Evolutionary conservation across 2,329 filamentous ascomycete genomes (phyloP).

Genomic region (Thelonectria discophora): DNA sequence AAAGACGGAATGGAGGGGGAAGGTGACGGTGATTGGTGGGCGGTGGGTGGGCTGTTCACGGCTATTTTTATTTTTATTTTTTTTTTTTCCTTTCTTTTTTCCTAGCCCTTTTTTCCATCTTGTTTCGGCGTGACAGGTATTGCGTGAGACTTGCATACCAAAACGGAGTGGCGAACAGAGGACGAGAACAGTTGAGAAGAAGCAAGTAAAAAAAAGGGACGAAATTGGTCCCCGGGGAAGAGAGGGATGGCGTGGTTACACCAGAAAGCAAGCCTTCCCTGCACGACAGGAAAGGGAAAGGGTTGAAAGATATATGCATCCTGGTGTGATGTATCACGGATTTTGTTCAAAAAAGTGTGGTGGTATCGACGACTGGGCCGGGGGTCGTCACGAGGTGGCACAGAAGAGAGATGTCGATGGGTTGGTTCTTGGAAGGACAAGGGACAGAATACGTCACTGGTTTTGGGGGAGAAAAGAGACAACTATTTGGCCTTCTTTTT

Average conservation of each 20-base stretch:
- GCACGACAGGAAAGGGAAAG: too few relatives aligned
- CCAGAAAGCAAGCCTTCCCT: too few relatives aligned
- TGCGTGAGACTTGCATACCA: too few relatives aligned
- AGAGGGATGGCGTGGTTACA: conserved; percentile 13
- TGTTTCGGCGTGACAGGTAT: too few relatives aligned
- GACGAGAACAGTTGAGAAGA: neutral
- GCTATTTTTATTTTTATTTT: neutral
- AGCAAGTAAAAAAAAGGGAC: neutral
- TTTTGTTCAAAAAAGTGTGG: neutral
- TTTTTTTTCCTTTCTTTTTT: neutral
- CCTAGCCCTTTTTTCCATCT: neutral
- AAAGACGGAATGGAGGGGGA: too few relatives aligned
- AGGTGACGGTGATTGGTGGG: too few relatives aligned
- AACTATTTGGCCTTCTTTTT: neutral
- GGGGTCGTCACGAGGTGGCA: conserved; percentile 10
- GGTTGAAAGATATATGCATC: too few relatives aligned
- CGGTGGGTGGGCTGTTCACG: neutral
- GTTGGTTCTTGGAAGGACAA: too few relatives aligned
- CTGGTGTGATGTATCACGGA: too few relatives aligned
- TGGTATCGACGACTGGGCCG: conserved; percentile 3
- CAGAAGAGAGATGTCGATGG: neutral
- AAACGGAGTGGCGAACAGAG: too few relatives aligned
- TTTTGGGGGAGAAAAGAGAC: neutral
- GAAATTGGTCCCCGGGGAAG: conserved; percentile 8
- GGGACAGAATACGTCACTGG: too few relatives aligned